Conservation (phyloP, 2,329 filamentous ascomycete genomes). For the Pezicula radicicola region DNA sequence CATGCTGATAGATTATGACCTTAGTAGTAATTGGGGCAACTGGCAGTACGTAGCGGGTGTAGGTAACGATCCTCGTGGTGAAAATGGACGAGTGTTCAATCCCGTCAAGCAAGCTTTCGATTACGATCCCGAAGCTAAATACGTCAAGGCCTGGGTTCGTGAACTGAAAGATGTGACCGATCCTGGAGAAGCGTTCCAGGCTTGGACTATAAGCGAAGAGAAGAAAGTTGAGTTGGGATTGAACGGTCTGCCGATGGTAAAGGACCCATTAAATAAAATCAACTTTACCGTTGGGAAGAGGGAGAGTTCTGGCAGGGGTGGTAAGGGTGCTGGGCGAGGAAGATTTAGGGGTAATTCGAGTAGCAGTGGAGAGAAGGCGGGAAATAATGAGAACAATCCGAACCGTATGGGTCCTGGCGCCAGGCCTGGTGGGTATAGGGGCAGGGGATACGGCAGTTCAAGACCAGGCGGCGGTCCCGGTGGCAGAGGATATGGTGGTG, state of each 20-base stretch:
- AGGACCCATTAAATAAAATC: slow-evolving; percentile 62
- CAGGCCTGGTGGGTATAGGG: slow-evolving; percentile 1
- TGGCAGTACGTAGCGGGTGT: slow-evolving; percentile 82
- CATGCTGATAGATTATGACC: slow-evolving; percentile 72
- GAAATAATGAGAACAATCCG: not conserved
- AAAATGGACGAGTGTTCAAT: slow-evolving; percentile 67
- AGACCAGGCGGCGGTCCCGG: not conserved
- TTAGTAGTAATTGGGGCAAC: slow-evolving; percentile 75
- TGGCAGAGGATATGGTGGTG: not conserved
- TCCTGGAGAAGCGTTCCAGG: slow-evolving; percentile 59
- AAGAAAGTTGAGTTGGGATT: slow-evolving; percentile 57
- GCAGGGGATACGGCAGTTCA: not conserved
- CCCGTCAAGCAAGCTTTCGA: slow-evolving; percentile 78
- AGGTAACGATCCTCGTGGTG: slow-evolving; percentile 72
- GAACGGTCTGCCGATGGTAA: slow-evolving; percentile 59
- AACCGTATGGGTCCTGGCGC: not conserved
- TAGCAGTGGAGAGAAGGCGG: not conserved
- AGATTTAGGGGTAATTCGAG: not conserved
- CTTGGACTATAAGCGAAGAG: slow-evolving; percentile 57
- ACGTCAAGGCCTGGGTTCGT: slow-evolving; percentile 70
- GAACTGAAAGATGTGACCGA: slow-evolving; percentile 55
- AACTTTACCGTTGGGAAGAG: slow-evolving; percentile 52
- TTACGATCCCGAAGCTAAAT: slow-evolving; percentile 68
- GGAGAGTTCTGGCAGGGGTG: slow-evolving; percentile 3
- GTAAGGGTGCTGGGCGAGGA: not conserved